Evolutionary conservation across 768 basidiomycete species (phyloP).

Genomic region (Glaciozyma martinii): DNA sequence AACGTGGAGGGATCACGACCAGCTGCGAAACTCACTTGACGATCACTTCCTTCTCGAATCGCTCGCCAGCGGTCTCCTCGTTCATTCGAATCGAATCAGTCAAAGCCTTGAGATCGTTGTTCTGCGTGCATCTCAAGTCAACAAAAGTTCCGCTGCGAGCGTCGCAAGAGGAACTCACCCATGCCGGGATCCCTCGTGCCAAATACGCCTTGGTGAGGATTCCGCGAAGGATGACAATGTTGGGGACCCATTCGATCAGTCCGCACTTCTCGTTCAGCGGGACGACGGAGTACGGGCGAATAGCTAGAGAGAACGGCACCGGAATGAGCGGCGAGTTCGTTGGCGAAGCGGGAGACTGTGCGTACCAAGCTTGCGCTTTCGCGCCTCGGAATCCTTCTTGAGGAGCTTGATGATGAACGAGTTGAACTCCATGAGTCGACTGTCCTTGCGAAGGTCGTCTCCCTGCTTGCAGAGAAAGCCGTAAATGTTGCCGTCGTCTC

Average conservation of each 20-base stretch:
- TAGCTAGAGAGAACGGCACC: slow-evolving; percentile 48
- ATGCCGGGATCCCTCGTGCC: slow-evolving; percentile 45
- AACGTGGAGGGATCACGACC: not conserved
- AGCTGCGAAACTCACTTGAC: slow-evolving; percentile 45
- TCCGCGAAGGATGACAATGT: slow-evolving; percentile 72
- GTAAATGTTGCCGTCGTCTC: slow-evolving; percentile 72
- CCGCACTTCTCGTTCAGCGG: slow-evolving; percentile 96
- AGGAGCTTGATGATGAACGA: slow-evolving; percentile 93
- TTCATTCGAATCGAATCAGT: slow-evolving; percentile 36
- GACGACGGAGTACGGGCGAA: slow-evolving; percentile 97
- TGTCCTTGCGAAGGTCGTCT: slow-evolving; percentile 95
- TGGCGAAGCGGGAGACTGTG: slow-evolving; percentile 9
- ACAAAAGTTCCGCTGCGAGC: no score
- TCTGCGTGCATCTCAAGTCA: slow-evolving; percentile 27
- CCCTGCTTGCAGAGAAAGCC: slow-evolving; percentile 93
- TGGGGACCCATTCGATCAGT: slow-evolving; percentile 95
- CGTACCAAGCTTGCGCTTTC: slow-evolving; percentile 79
- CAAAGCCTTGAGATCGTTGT: slow-evolving; percentile 36
- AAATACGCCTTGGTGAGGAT: slow-evolving; percentile 64
- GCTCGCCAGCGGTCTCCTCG: slow-evolving; percentile 33
- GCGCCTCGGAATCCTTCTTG: slow-evolving; percentile 85
- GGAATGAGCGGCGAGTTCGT: slow-evolving; percentile 4
- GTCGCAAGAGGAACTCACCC: slow-evolving; percentile 42
- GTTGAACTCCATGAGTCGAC: slow-evolving; percentile 95
- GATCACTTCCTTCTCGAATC: slow-evolving; percentile 48